Evolutionary conservation across 768 basidiomycete genomes (phyloP).

Genomic region (Agrocybe praecox): DNA sequence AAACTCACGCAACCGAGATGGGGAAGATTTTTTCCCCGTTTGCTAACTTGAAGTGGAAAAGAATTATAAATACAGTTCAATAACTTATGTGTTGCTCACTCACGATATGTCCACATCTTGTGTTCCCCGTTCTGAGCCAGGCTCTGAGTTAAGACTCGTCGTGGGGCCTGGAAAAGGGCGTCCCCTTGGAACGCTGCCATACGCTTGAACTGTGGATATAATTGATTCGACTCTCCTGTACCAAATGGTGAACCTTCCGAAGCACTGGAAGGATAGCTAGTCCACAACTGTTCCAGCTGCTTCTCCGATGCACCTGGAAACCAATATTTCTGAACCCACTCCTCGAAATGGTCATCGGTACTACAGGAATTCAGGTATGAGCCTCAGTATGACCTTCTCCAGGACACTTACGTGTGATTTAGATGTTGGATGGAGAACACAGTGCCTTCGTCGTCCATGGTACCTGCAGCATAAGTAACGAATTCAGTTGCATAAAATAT

Average conservation of each 20-base stretch:
- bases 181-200: constrained; percentile 53
- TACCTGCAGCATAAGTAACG: constrained; percentile 27
- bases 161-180: constrained; percentile 47
- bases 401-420: constrained; percentile 41
- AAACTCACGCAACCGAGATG: not conserved
- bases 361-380: constrained; percentile 3
- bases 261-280: constrained; percentile 8
- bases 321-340: constrained; percentile 18
- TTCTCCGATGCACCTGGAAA: constrained; percentile 15
- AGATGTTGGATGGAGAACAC: constrained; percentile 42
- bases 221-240: constrained; percentile 6
- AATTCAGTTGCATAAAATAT: no score
- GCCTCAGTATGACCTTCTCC: not conserved
- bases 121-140: constrained; percentile 35
- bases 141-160: constrained; percentile 46
- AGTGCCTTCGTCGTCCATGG: constrained; percentile 48
- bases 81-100: constrained; percentile 24
- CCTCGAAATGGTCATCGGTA: constrained; percentile 19
- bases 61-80: not conserved
- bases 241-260: constrained; percentile 12
- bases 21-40: constrained; percentile 1
- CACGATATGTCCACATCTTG: constrained; percentile 40
- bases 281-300: constrained; percentile 9
- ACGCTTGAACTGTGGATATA: constrained; percentile 44
- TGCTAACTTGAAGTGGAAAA: not conserved